Conservation (phyloP, 2,329 filamentous ascomycete species). For the Fusarium virguliforme region DNA sequence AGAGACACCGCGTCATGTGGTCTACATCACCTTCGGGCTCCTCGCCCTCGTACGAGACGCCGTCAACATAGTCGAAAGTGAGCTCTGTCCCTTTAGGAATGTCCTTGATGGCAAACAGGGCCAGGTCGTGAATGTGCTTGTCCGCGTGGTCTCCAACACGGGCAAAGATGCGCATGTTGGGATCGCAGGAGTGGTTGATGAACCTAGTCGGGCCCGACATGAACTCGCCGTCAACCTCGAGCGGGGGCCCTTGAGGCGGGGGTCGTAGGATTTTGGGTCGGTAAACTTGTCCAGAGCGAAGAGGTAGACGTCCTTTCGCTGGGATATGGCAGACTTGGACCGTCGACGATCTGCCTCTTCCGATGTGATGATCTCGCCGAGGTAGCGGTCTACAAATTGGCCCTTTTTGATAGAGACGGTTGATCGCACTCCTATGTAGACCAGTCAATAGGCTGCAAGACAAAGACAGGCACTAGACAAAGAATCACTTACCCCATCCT, state of each 20-base stretch:
- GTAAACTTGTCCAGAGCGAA: slow-evolving; percentile 88
- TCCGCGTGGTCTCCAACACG: slow-evolving; percentile 84
- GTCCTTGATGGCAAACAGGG: slow-evolving; percentile 79
- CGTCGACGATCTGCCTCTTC: slow-evolving; percentile 78
- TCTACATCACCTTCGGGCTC: slow-evolving; percentile 59
- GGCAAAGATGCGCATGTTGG: slow-evolving; percentile 85
- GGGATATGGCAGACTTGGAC: slow-evolving; percentile 66
- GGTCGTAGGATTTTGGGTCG: slow-evolving; percentile 69
- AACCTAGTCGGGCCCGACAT: slow-evolving; percentile 85
- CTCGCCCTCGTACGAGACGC: slow-evolving; percentile 68
- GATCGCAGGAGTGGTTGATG: slow-evolving; percentile 87
- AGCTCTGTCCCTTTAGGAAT: slow-evolving; percentile 79
- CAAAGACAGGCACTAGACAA: neutral
- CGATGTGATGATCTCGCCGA: slow-evolving; percentile 79
- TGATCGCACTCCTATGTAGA: slow-evolving; percentile 72
- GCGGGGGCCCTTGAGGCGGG: slow-evolving; percentile 68
- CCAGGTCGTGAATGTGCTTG: slow-evolving; percentile 81
- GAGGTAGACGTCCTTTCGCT: slow-evolving; percentile 83
- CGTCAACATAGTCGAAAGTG: slow-evolving; percentile 85
- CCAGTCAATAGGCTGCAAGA: neutral
- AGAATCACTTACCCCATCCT: slow-evolving; percentile 77
- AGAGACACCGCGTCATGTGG: slow-evolving; percentile 74
- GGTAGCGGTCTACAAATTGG: slow-evolving; percentile 85
- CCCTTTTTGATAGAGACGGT: slow-evolving; percentile 76
- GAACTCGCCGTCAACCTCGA: slow-evolving; percentile 81